Evolutionary conservation across 2,329 filamentous ascomycete genomes (phyloP).

Genomic region (Pleoardoris graminearum): DNA sequence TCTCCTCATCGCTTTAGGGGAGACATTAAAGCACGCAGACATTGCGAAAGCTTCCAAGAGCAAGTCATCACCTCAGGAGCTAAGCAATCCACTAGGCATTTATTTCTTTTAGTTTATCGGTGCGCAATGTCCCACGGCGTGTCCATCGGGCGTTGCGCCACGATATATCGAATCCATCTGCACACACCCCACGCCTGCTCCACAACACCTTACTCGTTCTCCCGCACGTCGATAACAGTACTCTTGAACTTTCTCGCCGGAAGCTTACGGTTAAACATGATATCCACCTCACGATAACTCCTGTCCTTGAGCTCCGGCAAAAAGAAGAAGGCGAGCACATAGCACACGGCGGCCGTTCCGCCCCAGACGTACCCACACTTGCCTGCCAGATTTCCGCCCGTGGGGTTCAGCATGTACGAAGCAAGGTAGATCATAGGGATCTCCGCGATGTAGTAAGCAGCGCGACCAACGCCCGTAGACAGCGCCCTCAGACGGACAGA

Average conservation of each 20-base stretch:
- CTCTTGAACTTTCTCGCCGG: constrained; percentile 60
- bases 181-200: too few species aligned
- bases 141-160: too few species aligned
- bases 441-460: constrained; percentile 64
- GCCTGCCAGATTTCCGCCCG: constrained; percentile 45
- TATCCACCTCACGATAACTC: constrained; percentile 54
- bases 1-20: too few species aligned
- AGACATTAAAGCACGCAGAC: too few species aligned
- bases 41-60: too few species aligned
- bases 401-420: constrained; percentile 55
- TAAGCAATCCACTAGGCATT: too few species aligned
- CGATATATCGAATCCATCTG: too few species aligned
- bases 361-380: constrained; percentile 36
- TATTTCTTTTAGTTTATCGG: too few species aligned
- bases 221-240: constrained; percentile 59
- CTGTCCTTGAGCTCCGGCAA: constrained; percentile 59
- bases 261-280: constrained; percentile 48
- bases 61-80: too few species aligned
- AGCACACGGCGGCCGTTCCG: constrained; percentile 57
- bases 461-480: constrained; percentile 66
- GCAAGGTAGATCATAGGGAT: constrained; percentile 68
- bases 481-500: constrained; percentile 65
- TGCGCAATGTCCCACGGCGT: too few species aligned
- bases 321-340: constrained; percentile 53
- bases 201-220: constrained; percentile 68